These are phyloP conservation scores for Ophiostoma australiae DNA, from an alignment of 2,329 filamentous ascomycete genomes.

Conservation along the genomic window DNA sequence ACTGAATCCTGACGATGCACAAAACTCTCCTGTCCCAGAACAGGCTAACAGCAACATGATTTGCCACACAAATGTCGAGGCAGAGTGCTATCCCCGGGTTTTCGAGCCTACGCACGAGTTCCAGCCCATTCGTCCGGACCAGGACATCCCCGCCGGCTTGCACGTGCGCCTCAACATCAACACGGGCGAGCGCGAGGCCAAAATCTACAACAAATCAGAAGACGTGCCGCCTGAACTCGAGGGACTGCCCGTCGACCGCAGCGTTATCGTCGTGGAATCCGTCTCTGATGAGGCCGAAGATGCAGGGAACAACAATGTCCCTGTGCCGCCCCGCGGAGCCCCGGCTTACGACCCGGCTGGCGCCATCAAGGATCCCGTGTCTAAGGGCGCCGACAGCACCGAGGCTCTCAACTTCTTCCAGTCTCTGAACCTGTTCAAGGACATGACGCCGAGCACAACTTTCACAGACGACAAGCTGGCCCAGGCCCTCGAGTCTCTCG, in stretches of 20 bases:
- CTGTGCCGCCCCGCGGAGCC: constrained; percentile 43
- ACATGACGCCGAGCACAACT: constrained; percentile 28
- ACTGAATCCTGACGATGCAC: background rate
- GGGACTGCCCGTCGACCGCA: constrained; percentile 49
- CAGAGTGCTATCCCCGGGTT: constrained; percentile 61
- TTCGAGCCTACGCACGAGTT: constrained; percentile 63
- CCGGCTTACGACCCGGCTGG: constrained; percentile 55
- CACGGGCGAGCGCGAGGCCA: constrained; percentile 61
- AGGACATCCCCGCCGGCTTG: constrained; percentile 60
- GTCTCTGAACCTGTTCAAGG: constrained; percentile 48
- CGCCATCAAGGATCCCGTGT: constrained; percentile 50
- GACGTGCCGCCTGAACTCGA: constrained; percentile 41
- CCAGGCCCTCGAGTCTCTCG: constrained; percentile 41
- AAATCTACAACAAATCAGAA: constrained; percentile 57
- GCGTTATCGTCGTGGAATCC: constrained; percentile 52
- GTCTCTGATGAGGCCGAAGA: constrained; percentile 30
- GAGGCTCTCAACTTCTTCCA: constrained; percentile 42
- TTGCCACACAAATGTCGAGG: constrained; percentile 55
- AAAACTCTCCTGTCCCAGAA: background rate
- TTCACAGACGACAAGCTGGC: background rate
- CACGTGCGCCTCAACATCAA: constrained; percentile 62
- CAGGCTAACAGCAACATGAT: constrained; percentile 48
- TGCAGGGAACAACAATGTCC: constrained; percentile 24
- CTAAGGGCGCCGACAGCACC: constrained; percentile 25
- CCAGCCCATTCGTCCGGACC: constrained; percentile 57